Evolutionary conservation across 129 eudicot genomes (phyloP).

Genomic region (Arctium minus): DNA sequence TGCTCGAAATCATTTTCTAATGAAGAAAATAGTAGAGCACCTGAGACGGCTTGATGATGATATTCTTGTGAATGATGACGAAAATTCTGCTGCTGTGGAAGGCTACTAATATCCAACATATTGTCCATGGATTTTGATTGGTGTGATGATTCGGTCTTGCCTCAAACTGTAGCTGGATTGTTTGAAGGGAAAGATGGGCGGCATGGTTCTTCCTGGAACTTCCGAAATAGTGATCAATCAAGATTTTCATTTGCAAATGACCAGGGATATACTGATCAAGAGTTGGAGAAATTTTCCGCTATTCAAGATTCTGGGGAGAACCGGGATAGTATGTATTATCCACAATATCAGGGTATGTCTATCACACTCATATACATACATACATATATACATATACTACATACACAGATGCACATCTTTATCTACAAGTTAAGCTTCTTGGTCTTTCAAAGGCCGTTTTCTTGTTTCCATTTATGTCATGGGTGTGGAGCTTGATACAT

Average conservation of each 20-base stretch:
- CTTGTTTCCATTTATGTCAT: background rate
- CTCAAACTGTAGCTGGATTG: conserved; percentile 38
- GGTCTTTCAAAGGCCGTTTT: background rate
- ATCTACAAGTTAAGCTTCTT: background rate
- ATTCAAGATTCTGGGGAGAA: conserved; percentile 37
- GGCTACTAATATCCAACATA: conserved; percentile 62
- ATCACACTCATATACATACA: background rate
- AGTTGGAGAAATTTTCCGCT: conserved; percentile 21
- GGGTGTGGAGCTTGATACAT: background rate
- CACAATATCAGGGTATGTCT: conserved; percentile 52
- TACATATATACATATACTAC: too few relatives aligned
- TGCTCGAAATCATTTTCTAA: conserved; percentile 60
- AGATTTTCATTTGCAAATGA: conserved; percentile 46
- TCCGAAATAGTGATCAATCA: conserved; percentile 35
- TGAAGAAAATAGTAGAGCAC: conserved; percentile 72
- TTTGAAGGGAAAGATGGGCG: conserved; percentile 33
- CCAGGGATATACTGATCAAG: conserved; percentile 37
- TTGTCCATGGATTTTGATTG: conserved; percentile 57
- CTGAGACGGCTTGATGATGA: conserved; percentile 57
- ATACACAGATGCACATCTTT: background rate
- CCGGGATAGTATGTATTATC: conserved; percentile 49
- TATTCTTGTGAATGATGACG: conserved; percentile 32
- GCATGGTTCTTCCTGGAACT: conserved; percentile 51
- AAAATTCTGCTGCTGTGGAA: conserved; percentile 50
- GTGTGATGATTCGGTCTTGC: conserved; percentile 52